phyloP scores from a whole-genome alignment of 768 basidiomycete species.

The Polyporus arcularius region DNA sequence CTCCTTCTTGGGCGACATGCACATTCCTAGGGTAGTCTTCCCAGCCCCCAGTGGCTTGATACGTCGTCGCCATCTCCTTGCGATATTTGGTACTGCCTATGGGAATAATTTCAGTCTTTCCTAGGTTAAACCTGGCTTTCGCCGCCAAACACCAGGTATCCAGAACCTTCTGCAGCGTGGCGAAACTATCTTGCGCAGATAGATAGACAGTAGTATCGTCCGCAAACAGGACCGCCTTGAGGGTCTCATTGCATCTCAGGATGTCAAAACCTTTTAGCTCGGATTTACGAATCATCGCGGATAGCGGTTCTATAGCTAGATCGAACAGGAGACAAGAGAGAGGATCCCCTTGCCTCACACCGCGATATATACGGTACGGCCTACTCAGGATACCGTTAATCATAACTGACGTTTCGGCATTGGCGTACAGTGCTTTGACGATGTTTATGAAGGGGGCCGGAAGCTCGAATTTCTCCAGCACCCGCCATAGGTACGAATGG shows the following conservation, averaged over 20 bases:
- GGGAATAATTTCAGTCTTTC: neutral
- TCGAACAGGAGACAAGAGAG: constrained; percentile 35
- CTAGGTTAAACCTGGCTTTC: neutral
- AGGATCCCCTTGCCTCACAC: constrained; percentile 38
- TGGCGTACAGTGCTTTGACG: constrained; percentile 31
- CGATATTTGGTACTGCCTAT: neutral
- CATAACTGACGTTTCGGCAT: constrained; percentile 31
- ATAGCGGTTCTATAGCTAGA: constrained; percentile 34
- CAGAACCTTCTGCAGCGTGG: neutral
- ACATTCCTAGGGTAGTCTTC: neutral
- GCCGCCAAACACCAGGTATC: neutral
- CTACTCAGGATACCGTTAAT: constrained; percentile 35
- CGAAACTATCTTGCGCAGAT: neutral
- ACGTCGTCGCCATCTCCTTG: neutral
- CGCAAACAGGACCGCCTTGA: constrained; percentile 27
- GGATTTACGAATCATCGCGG: constrained; percentile 18
- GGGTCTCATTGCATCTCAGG: constrained; percentile 1
- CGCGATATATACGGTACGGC: constrained; percentile 29
- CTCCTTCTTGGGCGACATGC: neutral
- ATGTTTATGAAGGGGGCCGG: constrained; percentile 23
- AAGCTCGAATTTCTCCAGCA: constrained; percentile 3
- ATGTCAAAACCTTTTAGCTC: constrained; percentile 24
- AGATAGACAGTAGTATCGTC: constrained; percentile 34
- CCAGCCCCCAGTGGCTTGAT: too few relatives aligned
- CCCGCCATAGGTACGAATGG: constrained; percentile 19